Base-by-base conservation (phyloP, 495 filamentous ascomycete species). In the Penicillium odoratum region DNA sequence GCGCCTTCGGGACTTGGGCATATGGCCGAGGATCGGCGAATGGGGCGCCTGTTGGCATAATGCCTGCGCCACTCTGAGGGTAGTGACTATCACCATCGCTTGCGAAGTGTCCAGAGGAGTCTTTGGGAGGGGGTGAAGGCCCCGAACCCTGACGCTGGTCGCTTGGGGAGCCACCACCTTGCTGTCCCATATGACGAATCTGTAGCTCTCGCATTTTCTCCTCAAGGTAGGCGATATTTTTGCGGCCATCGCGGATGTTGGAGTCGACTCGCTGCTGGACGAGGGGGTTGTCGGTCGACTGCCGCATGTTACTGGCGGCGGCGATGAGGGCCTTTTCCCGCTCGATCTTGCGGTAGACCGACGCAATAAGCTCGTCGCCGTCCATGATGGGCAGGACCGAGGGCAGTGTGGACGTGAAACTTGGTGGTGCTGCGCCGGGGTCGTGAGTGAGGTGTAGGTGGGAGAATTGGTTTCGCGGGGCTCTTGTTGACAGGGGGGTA, bases 331-430 rank as follows among this genome's bases (percentile, higher is more conserved):
- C 88, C 81, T 93, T 92, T 74, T 99, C 95, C 72, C 94, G 85
- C 81, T 97, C 92, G 76, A 98, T 97, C 90, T 99, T 98, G 77
- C 86, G 88, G 78, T 88, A 85, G 79, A 98, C 90, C 77, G 93
- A 89, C 75, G 81, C 83, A 76, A 93, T 85, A 65, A 89, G 85
- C 66, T 92, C 88, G 64, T 96, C 91, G 73, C 74, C 74, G 57
- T 77, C 77, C 77, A 79, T 79, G 65, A 61, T 78, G 74, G 59
- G 58, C 55, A 62, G 62, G 55, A 60, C 42, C 56, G 59, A 62
- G 53, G 53, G 45, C 47, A 47, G 55, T 34, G 43, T 46, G 55
- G 31, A 52, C 55, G 56, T 28, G 18, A 55, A 56, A 58, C 53
- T 33, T 52, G 15, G 48, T 21, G 48, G 45, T 52, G 50, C 26